Conservation (phyloP, 306 rosid genomes). For the Cyamopsis tetragonoloba region DNA sequence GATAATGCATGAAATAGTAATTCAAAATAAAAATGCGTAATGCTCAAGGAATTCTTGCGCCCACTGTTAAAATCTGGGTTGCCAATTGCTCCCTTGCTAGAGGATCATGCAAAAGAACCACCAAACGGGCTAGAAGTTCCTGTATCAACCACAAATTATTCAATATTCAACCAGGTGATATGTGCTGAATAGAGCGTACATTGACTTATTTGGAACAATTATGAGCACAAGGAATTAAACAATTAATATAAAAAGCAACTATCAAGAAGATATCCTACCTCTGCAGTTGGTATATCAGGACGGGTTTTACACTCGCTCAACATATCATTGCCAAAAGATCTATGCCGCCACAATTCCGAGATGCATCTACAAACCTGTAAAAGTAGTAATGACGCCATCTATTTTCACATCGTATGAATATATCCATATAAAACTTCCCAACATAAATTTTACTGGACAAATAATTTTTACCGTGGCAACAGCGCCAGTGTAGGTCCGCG, state of each 20-base stretch:
- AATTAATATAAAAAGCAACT: background rate
- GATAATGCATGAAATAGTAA: slow-evolving; percentile 16
- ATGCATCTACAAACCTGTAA: slow-evolving; percentile 95
- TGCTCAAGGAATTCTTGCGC: slow-evolving; percentile 23
- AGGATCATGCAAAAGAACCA: slow-evolving; percentile 95
- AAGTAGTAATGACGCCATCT: slow-evolving; percentile 11
- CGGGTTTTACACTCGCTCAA: slow-evolving; percentile 71
- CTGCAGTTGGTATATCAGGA: slow-evolving; percentile 74
- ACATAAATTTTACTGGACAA: background rate
- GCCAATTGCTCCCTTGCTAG: slow-evolving; percentile 87
- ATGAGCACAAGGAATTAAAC: background rate
- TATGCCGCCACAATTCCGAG: slow-evolving; percentile 87
- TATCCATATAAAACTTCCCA: slow-evolving; percentile 11
- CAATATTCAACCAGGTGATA: slow-evolving; percentile 25
- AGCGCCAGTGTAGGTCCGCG: slow-evolving; percentile 75
- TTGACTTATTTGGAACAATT: background rate
- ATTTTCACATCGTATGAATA: slow-evolving; percentile 5
- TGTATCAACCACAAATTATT: slow-evolving; percentile 31
- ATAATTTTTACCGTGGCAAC: slow-evolving; percentile 67
- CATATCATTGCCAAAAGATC: slow-evolving; percentile 56
- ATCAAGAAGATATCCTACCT: slow-evolving; percentile 40
- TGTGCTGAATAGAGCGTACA: slow-evolving; percentile 18
- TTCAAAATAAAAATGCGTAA: background rate
- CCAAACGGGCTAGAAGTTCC: slow-evolving; percentile 91
- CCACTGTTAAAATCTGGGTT: slow-evolving; percentile 82